Evolutionary conservation across 495 filamentous ascomycete species (phyloP).

Genomic region (Xylaria cubensis): DNA sequence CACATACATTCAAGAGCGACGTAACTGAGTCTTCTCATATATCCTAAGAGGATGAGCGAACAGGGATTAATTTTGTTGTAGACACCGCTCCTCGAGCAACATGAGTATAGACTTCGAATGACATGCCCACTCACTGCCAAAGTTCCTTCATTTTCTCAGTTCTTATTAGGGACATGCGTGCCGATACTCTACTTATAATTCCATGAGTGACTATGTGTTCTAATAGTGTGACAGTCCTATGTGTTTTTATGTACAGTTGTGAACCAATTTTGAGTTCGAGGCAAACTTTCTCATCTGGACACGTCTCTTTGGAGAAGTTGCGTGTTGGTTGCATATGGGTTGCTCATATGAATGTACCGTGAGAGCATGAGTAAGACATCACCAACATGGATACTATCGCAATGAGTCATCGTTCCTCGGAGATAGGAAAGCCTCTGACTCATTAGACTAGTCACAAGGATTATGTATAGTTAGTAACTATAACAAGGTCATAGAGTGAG

Average conservation of each 20-base stretch:
- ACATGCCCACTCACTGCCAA: background rate
- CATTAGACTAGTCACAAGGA: background rate
- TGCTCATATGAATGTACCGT: background rate
- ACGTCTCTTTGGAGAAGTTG: background rate
- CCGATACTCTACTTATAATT: background rate
- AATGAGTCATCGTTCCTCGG: background rate
- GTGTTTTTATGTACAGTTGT: background rate
- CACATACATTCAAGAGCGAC: background rate
- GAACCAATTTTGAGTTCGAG: background rate
- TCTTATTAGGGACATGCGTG: background rate
- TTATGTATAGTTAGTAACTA: background rate
- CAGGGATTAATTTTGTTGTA: background rate
- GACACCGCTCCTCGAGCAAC: too few species aligned
- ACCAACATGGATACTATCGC: background rate
- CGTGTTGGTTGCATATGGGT: background rate
- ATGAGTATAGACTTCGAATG: too few species aligned
- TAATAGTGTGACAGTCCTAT: background rate
- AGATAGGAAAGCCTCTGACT: background rate
- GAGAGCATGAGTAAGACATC: background rate
- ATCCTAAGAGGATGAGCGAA: background rate
- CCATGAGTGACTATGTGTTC: background rate
- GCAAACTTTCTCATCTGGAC: background rate
- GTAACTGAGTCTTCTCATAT: background rate
- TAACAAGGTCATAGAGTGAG: background rate
- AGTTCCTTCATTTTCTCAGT: background rate